Conservation (phyloP, 2,329 filamentous ascomycete genomes). For the Phialophora tarda region DNA sequence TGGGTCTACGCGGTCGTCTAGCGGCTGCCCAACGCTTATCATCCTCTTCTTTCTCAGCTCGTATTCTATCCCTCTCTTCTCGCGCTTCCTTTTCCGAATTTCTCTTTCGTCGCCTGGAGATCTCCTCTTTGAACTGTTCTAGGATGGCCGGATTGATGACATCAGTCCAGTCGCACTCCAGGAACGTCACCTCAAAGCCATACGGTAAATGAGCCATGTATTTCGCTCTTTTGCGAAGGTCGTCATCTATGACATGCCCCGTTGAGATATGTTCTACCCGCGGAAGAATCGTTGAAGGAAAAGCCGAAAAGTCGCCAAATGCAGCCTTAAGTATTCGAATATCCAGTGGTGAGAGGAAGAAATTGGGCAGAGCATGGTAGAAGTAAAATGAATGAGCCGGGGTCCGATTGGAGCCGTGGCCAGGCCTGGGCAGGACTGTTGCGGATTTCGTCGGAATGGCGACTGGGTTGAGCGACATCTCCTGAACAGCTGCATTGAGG, state of each 20-base stretch:
- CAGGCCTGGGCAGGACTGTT: conserved; percentile 12
- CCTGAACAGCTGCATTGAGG: conserved; percentile 40
- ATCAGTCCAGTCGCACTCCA: conserved; percentile 95
- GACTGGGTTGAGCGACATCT: conserved; percentile 38
- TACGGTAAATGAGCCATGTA: conserved; percentile 85
- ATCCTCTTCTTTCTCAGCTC: conserved; percentile 80
- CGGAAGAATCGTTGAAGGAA: conserved; percentile 84
- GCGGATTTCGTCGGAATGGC: conserved; percentile 29
- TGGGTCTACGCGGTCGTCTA: conserved; percentile 62
- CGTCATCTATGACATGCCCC: conserved; percentile 85
- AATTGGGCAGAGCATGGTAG: conserved; percentile 83
- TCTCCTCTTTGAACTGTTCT: conserved; percentile 75
- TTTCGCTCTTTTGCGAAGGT: conserved; percentile 79
- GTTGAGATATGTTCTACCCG: conserved; percentile 88
- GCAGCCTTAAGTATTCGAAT: conserved; percentile 90
- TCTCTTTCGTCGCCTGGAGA: conserved; percentile 74
- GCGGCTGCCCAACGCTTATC: conserved; percentile 71
- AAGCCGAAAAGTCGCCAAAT: conserved; percentile 79
- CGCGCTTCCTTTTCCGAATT: conserved; percentile 82
- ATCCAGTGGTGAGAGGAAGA: conserved; percentile 87
- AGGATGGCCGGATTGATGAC: conserved; percentile 77
- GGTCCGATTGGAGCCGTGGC: conserved; percentile 14
- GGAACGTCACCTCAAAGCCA: conserved; percentile 87
- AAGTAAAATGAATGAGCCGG: conserved; percentile 66
- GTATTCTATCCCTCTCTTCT: conserved; percentile 82